Evolutionary conservation across 257 asterid genomes (phyloP).

Genomic region (Lithospermum erythrorhizon): DNA sequence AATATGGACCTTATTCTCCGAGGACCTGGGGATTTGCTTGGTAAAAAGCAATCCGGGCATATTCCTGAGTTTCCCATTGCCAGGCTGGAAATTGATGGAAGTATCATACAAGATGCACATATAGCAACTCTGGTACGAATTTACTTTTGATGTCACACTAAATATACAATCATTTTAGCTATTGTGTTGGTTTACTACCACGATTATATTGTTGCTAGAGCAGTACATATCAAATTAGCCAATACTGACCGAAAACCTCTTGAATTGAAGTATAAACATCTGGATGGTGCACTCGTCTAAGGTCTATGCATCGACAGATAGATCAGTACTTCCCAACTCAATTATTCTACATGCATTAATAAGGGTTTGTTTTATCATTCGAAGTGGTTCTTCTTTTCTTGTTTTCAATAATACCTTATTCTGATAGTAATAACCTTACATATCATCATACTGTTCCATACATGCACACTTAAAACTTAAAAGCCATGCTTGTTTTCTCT

Average conservation of each 20-base stretch:
- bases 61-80: slow-evolving; percentile 91
- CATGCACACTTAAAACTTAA: no score
- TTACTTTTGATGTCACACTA: no score
- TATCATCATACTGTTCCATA: neutral
- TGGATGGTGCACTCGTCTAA: neutral
- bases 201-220: no score
- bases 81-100: slow-evolving; percentile 84
- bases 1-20: slow-evolving; percentile 83
- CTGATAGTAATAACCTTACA: neutral
- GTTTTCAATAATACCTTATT: neutral
- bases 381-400: neutral
- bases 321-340: neutral
- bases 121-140: slow-evolving; percentile 72
- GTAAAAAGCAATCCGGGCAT: slow-evolving; percentile 90
- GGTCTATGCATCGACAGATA: neutral
- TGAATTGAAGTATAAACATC: no score
- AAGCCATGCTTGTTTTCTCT: neutral
- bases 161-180: neutral
- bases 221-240: no score
- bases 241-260: no score
- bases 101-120: slow-evolving; percentile 81
- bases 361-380: neutral
- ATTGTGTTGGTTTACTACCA: no score
- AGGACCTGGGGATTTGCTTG: slow-evolving; percentile 96
- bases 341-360: neutral